These are phyloP conservation scores for Cryptococcus sp. DNA, from an alignment of 1,284 basidiomycete species.

Conservation along the genomic window DNA sequence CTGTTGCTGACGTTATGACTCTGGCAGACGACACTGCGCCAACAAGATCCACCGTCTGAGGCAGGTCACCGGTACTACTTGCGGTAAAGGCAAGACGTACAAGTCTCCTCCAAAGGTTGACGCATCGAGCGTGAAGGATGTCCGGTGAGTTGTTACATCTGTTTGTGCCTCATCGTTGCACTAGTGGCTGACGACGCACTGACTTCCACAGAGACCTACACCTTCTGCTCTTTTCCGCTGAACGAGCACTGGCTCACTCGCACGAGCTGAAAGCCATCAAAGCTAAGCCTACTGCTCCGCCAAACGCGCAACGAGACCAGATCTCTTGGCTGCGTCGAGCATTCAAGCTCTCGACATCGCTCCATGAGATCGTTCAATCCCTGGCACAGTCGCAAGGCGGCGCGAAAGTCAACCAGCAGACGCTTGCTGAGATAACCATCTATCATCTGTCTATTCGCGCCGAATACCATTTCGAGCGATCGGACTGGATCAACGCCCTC, in stretches of 20 bases:
- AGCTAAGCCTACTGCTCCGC: slow-evolving; percentile 30
- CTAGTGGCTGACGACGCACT: background rate
- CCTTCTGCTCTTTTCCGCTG: slow-evolving; percentile 81
- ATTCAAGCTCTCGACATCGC: slow-evolving; percentile 76
- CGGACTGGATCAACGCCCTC: slow-evolving; percentile 77
- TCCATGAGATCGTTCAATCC: slow-evolving; percentile 71
- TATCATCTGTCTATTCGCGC: slow-evolving; percentile 53
- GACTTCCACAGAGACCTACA: slow-evolving; percentile 60
- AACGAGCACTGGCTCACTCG: slow-evolving; percentile 88
- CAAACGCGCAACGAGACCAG: slow-evolving; percentile 37
- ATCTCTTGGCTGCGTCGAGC: slow-evolving; percentile 73
- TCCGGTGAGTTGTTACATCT: slow-evolving; percentile 64
- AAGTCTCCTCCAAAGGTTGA: slow-evolving; percentile 72
- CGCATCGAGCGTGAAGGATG: slow-evolving; percentile 68
- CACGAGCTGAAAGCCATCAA: slow-evolving; percentile 67
- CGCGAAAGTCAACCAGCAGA: slow-evolving; percentile 28
- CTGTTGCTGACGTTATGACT: too few relatives aligned
- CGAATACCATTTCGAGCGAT: slow-evolving; percentile 56
- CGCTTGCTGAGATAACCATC: slow-evolving; percentile 51
- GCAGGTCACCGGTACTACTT: slow-evolving; percentile 77
- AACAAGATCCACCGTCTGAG: slow-evolving; percentile 87
- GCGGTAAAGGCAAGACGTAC: slow-evolving; percentile 86
- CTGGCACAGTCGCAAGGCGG: slow-evolving; percentile 50
- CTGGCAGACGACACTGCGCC: slow-evolving; percentile 77
- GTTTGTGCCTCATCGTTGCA: background rate